Evolutionary conservation across 2,329 filamentous ascomycete genomes (phyloP).

Genomic region (Aschersonia sp.): DNA sequence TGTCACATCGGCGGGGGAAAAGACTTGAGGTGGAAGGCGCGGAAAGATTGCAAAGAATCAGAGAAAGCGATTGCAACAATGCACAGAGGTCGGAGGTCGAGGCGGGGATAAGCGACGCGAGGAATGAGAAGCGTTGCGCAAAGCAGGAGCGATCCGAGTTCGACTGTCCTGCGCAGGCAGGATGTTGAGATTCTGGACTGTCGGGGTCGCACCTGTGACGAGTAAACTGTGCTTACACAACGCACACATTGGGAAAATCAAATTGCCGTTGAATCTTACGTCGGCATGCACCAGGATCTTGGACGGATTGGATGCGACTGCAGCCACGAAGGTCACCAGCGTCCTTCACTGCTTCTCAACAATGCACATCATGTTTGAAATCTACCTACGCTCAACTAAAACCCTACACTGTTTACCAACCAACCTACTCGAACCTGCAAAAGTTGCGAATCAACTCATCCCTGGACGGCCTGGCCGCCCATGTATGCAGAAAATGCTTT

Average conservation of each 20-base stretch:
- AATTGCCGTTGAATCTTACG: too few relatives aligned
- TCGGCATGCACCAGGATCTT: background rate
- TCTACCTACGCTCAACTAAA: too few relatives aligned
- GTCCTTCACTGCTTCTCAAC: background rate
- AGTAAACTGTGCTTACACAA: too few relatives aligned
- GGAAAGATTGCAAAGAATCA: background rate
- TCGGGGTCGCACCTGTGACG: too few relatives aligned
- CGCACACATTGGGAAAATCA: too few relatives aligned
- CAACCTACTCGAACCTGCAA: background rate
- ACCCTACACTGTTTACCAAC: too few relatives aligned
- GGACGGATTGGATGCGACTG: background rate
- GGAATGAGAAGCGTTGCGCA: background rate
- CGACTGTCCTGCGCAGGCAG: too few relatives aligned
- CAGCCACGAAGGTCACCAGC: background rate
- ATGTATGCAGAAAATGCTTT: conserved; percentile 38
- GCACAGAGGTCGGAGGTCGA: too few relatives aligned
- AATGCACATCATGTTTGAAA: background rate
- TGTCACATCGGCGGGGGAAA: too few relatives aligned
- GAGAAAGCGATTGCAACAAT: too few relatives aligned
- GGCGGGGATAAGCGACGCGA: background rate
- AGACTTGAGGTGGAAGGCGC: too few relatives aligned
- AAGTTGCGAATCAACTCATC: conserved; percentile 4
- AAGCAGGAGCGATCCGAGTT: background rate
- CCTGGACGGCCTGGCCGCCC: conserved; percentile 27
- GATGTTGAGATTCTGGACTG: too few relatives aligned